Percentiles rank a stretch among this genome's conserved stretches.
Conservation (phyloP, 768 basidiomycete genomes). For the Lanmaoa pseudosensibilis region DNA sequence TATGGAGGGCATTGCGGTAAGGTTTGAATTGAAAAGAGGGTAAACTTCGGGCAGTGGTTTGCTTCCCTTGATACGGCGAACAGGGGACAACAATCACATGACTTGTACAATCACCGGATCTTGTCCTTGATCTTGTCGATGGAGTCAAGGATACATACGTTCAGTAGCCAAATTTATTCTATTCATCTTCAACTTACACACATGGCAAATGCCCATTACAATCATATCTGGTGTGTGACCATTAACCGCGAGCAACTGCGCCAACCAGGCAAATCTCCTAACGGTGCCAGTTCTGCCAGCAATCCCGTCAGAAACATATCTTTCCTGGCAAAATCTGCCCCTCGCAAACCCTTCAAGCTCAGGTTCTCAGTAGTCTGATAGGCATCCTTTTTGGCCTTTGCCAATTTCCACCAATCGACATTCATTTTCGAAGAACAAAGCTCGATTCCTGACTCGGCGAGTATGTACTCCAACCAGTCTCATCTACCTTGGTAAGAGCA, state of each 20-base stretch:
- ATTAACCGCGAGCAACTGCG: neutral
- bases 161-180: too few relatives aligned
- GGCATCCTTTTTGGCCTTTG: neutral
- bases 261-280: neutral
- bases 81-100: constrained; percentile 27
- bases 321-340: neutral
- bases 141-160: too few relatives aligned
- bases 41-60: neutral
- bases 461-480: neutral
- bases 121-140: too few relatives aligned
- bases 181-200: too few relatives aligned
- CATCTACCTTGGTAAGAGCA: neutral
- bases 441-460: neutral
- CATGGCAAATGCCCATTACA: neutral
- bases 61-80: neutral
- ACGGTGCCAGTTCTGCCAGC: too few relatives aligned
- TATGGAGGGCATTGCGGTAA: constrained; percentile 14
- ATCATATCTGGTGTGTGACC: neutral
- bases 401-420: neutral
- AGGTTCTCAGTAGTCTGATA: neutral
- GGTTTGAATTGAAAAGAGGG: neutral
- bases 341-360: neutral
- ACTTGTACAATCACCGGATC: neutral
- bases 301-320: neutral
- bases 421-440: neutral